Percentiles rank a stretch among this genome's conserved stretches.
Evolutionary conservation across 208 protist species (phyloP).

Genomic region (Crithidia mellificae): DNA sequence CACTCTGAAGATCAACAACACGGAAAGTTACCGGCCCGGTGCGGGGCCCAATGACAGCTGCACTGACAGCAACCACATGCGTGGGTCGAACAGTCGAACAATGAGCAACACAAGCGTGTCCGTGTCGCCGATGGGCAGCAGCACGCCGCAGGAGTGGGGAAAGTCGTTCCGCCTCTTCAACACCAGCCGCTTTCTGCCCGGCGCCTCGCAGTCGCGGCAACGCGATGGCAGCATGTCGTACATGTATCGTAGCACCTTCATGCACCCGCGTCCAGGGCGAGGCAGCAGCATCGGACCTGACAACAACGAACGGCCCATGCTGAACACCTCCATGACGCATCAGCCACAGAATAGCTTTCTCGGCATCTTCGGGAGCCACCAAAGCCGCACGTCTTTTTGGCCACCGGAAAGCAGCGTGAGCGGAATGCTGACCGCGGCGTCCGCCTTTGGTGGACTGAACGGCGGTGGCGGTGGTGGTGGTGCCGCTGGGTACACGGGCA

Average conservation of each 20-base stretch:
- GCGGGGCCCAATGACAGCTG: conserved; percentile 20
- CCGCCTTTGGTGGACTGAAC: conserved; percentile 6
- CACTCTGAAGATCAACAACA: conserved; percentile 36
- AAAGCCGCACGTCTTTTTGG: conserved; percentile 26
- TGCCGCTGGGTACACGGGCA: conserved; percentile 9
- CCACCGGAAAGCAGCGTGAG: conserved; percentile 19
- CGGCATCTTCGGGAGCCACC: conserved; percentile 8
- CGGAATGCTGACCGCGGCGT: conserved; percentile 22
- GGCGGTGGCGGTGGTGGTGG: conserved; percentile 1
- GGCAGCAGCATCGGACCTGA: conserved; percentile 29
- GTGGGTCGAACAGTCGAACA: conserved; percentile 39
- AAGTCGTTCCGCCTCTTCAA: conserved; percentile 81
- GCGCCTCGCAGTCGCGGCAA: conserved; percentile 27
- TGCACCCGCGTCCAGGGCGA: conserved; percentile 19
- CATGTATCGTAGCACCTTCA: conserved; percentile 41
- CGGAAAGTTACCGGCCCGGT: conserved; percentile 37
- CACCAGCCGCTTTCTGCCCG: conserved; percentile 39
- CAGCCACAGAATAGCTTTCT: conserved; percentile 31
- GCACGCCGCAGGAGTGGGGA: conserved; percentile 60
- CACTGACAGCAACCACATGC: conserved; percentile 27
- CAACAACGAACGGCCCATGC: conserved; percentile 14
- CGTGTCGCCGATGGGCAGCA: conserved; percentile 62
- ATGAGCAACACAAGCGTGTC: conserved; percentile 66
- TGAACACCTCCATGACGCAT: conserved; percentile 18
- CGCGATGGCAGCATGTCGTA: conserved; percentile 33